These are phyloP conservation scores for Leccinum subspadiceum DNA, from an alignment of 1,284 basidiomycete genomes.

Conservation along the genomic window DNA sequence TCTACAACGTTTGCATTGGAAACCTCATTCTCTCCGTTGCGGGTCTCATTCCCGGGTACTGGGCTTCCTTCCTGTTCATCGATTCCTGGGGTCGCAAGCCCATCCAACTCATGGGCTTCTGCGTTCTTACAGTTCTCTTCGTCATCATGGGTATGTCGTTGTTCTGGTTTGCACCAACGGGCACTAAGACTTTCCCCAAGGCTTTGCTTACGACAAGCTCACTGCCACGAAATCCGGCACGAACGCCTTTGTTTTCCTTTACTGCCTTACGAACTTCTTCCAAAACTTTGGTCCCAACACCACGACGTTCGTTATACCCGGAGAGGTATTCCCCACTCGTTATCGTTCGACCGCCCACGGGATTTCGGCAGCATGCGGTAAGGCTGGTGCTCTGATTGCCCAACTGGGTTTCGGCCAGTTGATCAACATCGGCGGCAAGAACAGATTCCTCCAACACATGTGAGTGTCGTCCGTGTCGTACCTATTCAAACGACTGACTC, in stretches of 20 bases:
- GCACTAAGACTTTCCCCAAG: conserved; percentile 29
- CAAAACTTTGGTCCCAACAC: conserved; percentile 69
- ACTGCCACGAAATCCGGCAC: conserved; percentile 35
- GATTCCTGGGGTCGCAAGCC: conserved; percentile 52
- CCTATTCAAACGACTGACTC: background rate
- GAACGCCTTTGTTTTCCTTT: conserved; percentile 61
- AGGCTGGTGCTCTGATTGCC: conserved; percentile 68
- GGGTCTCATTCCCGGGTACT: conserved; percentile 54
- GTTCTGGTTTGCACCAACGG: background rate
- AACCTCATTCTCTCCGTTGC: conserved; percentile 52
- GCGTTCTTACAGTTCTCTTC: conserved; percentile 51
- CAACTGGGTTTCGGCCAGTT: conserved; percentile 57
- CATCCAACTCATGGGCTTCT: conserved; percentile 62
- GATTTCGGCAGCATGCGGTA: conserved; percentile 68
- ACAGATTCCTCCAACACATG: conserved; percentile 40
- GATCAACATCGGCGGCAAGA: conserved; percentile 49
- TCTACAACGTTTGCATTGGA: conserved; percentile 33
- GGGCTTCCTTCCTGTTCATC: conserved; percentile 48
- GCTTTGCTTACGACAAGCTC: conserved; percentile 58
- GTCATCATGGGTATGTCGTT: conserved; percentile 42
- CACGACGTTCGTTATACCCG: conserved; percentile 70
- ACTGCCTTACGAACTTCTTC: conserved; percentile 58
- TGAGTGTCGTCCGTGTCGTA: conserved; percentile 19
- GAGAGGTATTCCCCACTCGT: conserved; percentile 73
- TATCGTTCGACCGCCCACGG: conserved; percentile 71